Conservation (phyloP, 1,139 yeast species). For the Pneumocystis sp. region DNA sequence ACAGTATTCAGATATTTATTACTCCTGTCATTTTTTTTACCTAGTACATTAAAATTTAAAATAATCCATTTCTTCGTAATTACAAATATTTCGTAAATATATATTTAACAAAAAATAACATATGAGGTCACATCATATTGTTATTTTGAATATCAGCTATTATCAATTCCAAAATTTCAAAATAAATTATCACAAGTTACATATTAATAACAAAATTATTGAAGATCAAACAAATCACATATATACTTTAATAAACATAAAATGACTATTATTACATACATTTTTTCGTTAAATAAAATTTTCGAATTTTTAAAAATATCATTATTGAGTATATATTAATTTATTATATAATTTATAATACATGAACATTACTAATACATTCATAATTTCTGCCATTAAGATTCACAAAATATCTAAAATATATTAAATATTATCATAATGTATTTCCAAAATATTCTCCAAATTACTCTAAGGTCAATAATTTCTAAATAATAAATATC, state of each 20-base stretch:
- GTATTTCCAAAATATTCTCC: no score
- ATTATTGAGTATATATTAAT: neutral
- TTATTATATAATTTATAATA: neutral
- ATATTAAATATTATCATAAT: neutral
- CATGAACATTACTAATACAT: neutral
- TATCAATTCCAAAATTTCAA: no score
- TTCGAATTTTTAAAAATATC: neutral
- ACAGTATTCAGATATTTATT: no score
- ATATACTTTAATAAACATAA: neutral
- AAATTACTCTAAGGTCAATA: no score
- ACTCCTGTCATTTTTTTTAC: neutral
- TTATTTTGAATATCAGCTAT: no score
- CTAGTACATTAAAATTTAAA: neutral
- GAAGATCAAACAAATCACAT: neutral
- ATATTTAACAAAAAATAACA: neutral
- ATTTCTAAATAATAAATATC: no score
- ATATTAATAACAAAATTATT: no score
- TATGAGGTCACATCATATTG: no score
- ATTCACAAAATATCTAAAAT: neutral
- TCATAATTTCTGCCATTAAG: neutral
- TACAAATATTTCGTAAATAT: neutral
- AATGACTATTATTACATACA: neutral
- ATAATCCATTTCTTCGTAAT: no score
- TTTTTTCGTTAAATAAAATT: neutral
- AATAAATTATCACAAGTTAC: no score